Conservation (phyloP, 2,329 filamentous ascomycete genomes). For the Tolypocladium amazonense region DNA sequence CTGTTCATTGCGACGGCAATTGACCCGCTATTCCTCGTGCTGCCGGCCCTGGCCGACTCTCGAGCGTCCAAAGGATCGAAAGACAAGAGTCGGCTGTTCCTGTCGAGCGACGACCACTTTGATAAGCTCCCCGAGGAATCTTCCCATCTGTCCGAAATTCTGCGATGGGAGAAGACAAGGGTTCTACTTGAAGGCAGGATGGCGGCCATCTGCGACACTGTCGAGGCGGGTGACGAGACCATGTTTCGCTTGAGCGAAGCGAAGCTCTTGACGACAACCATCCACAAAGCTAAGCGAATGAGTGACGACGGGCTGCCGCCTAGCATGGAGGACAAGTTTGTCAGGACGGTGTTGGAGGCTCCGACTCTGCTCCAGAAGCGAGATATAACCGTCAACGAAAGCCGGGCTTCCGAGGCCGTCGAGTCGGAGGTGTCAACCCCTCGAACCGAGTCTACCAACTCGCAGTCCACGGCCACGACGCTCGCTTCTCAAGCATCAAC, state of each 20-base stretch:
- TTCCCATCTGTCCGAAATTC: constrained; percentile 47
- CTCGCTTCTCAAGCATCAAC: constrained; percentile 31
- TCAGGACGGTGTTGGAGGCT: constrained; percentile 63
- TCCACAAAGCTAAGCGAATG: constrained; percentile 64
- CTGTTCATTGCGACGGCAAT: constrained; percentile 77
- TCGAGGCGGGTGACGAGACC: constrained; percentile 71
- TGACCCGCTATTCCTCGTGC: constrained; percentile 73
- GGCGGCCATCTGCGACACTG: constrained; percentile 63
- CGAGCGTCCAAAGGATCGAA: constrained; percentile 29
- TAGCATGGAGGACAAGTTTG: constrained; percentile 79
- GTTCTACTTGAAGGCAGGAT: constrained; percentile 54
- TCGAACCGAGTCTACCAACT: constrained; percentile 22
- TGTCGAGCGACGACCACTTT: constrained; percentile 61
- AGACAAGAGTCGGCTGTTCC: constrained; percentile 49
- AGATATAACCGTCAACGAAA: constrained; percentile 26
- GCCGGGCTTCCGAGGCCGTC: constrained; percentile 6
- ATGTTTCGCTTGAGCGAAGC: constrained; percentile 73
- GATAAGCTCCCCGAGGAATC: constrained; percentile 47
- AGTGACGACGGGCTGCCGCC: constrained; percentile 53
- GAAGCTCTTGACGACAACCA: constrained; percentile 56
- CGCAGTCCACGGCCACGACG: constrained; percentile 25
- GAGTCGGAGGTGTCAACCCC: constrained; percentile 11
- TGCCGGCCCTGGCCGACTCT: constrained; percentile 55
- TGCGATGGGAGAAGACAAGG: constrained; percentile 37
- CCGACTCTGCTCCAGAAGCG: constrained; percentile 62